Evolutionary conservation across 495 filamentous ascomycete genomes (phyloP).

Genomic region (Hyaloscypha bicolor): DNA sequence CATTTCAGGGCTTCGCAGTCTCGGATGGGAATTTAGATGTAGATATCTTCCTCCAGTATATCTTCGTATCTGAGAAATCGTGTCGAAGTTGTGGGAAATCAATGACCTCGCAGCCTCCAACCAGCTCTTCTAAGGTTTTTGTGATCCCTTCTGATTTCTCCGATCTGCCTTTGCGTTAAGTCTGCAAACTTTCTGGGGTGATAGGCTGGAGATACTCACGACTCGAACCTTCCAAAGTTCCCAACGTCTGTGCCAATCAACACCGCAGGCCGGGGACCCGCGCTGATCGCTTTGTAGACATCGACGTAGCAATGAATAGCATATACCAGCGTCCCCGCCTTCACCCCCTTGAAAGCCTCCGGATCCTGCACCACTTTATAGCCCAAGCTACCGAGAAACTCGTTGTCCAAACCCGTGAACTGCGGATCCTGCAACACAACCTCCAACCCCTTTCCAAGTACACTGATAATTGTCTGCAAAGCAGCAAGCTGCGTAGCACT

Average conservation of each 20-base stretch:
- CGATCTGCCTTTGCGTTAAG: slow-evolving; percentile 11
- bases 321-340: slow-evolving; percentile 47
- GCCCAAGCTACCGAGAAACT: slow-evolving; percentile 54
- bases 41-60: slow-evolving; percentile 33
- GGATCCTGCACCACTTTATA: slow-evolving; percentile 61
- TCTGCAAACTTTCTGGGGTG: background rate
- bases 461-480: slow-evolving; percentile 41
- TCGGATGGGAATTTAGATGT: background rate
- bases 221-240: slow-evolving; percentile 29
- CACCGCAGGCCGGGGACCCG: slow-evolving; percentile 18
- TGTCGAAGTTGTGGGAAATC: slow-evolving; percentile 32
- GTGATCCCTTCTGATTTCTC: slow-evolving; percentile 7
- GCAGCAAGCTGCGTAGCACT: slow-evolving; percentile 62
- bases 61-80: slow-evolving; percentile 34
- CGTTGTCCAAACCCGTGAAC: slow-evolving; percentile 63
- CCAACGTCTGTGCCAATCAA: slow-evolving; percentile 31
- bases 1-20: background rate
- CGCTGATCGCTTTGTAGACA: slow-evolving; percentile 32
- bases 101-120: slow-evolving; percentile 20
- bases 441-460: slow-evolving; percentile 39
- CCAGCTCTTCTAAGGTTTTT: slow-evolving; percentile 24
- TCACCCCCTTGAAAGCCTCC: slow-evolving; percentile 55
- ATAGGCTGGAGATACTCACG: slow-evolving; percentile 11
- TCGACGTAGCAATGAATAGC: slow-evolving; percentile 65
- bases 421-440: slow-evolving; percentile 70